These are phyloP conservation scores for Neonothopanus nambi DNA, from an alignment of 1,284 basidiomycete species.

Conservation along the genomic window DNA sequence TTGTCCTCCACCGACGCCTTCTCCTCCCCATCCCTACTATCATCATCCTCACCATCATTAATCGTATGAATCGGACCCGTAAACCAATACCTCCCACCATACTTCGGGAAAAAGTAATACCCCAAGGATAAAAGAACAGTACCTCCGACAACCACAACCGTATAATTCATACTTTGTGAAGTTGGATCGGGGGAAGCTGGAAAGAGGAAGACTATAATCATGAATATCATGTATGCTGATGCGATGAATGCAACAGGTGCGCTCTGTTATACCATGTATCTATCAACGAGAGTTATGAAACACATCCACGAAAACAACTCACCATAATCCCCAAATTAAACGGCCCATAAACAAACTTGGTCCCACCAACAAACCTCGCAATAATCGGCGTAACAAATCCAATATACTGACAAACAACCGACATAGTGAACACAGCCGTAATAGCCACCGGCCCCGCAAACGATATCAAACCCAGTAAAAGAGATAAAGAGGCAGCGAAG, in stretches of 20 bases:
- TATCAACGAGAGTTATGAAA: background rate
- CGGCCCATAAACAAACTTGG: conserved; percentile 19
- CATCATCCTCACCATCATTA: conserved; percentile 1
- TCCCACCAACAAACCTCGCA: conserved; percentile 11
- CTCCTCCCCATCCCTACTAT: background rate
- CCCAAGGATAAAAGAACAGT: conserved; percentile 4
- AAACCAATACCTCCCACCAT: conserved; percentile 22
- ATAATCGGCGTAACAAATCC: conserved; percentile 14
- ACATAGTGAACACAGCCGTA: conserved; percentile 13
- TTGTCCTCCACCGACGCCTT: no score
- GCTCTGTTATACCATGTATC: conserved; percentile 15
- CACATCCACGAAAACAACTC: background rate
- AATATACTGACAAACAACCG: conserved; percentile 16
- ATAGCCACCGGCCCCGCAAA: conserved; percentile 14
- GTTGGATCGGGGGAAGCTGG: conserved; percentile 18
- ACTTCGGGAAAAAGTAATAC: conserved; percentile 20
- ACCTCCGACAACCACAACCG: conserved; percentile 12
- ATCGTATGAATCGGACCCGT: conserved; percentile 21
- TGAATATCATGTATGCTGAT: conserved; percentile 24
- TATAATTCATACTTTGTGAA: conserved; percentile 23
- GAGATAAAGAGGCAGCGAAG: conserved; percentile 6
- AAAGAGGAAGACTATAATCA: conserved; percentile 27
- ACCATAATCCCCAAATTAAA: conserved; percentile 22
- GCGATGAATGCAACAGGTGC: conserved; percentile 22
- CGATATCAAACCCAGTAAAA: conserved; percentile 12